Conservation (phyloP, 2,329 filamentous ascomycete species). For the Xylariaceae sp. region DNA sequence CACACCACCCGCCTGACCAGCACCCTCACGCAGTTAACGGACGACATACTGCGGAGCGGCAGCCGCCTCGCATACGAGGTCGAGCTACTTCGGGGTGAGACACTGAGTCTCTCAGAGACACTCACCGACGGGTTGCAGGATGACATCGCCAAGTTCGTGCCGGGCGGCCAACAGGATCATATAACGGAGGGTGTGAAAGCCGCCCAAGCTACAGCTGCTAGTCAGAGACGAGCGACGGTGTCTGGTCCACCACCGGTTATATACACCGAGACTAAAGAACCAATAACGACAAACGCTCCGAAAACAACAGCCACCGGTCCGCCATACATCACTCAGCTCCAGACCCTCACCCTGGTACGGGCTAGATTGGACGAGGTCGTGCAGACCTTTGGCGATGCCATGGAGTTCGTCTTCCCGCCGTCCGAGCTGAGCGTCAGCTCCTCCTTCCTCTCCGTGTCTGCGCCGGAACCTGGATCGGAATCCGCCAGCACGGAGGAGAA, state of each 20-base stretch:
- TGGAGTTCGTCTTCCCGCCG: constrained; percentile 90
- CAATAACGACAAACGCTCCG: constrained; percentile 8
- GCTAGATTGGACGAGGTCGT: constrained; percentile 84
- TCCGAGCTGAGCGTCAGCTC: constrained; percentile 80
- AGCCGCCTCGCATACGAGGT: constrained; percentile 91
- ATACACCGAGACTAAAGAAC: constrained; percentile 1
- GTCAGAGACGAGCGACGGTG: constrained; percentile 23
- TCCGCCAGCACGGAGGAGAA: constrained; percentile 75
- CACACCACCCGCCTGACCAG: constrained; percentile 80
- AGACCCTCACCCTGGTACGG: constrained; percentile 78
- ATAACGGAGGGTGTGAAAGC: constrained; percentile 17
- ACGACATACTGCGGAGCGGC: constrained; percentile 88
- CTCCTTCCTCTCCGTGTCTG: constrained; percentile 85
- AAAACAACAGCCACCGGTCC: constrained; percentile 37
- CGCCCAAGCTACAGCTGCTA: not conserved
- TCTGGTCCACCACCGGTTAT: constrained; percentile 17
- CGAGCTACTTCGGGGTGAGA: constrained; percentile 86
- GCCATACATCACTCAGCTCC: constrained; percentile 70
- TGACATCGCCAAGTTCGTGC: constrained; percentile 71
- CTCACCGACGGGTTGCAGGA: constrained; percentile 67
- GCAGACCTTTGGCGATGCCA: constrained; percentile 87
- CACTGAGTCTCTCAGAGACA: constrained; percentile 72
- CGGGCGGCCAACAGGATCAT: constrained; percentile 41
- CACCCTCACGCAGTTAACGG: constrained; percentile 82
- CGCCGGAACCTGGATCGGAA: constrained; percentile 64